Conservation (phyloP, 768 basidiomycete species). For the Fistulinella prunicolor region DNA sequence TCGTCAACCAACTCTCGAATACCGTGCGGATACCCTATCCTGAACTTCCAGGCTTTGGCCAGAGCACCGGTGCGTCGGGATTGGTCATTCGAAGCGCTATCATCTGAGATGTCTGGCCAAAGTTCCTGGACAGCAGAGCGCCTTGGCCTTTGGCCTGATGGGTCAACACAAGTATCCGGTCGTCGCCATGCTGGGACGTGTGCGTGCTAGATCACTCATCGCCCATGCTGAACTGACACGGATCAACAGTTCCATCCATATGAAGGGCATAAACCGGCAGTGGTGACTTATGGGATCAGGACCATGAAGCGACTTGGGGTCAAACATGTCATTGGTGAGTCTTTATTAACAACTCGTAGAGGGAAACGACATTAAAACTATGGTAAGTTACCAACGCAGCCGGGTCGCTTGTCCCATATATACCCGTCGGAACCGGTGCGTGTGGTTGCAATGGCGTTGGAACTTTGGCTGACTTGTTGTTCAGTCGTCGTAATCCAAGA, state of each 20-base stretch:
- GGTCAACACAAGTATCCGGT: constrained; percentile 69
- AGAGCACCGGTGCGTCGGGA: constrained; percentile 62
- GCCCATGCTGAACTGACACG: constrained; percentile 4
- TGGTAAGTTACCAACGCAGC: constrained; percentile 81
- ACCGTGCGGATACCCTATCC: constrained; percentile 62
- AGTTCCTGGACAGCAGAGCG: constrained; percentile 83
- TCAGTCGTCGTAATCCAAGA: constrained; percentile 82
- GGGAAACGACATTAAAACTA: neutral
- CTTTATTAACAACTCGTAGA: neutral
- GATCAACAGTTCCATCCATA: constrained; percentile 72
- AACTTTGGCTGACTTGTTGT: constrained; percentile 6
- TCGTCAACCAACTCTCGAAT: constrained; percentile 60
- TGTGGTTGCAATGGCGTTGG: neutral
- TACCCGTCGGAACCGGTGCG: constrained; percentile 81
- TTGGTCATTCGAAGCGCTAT: neutral
- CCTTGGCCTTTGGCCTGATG: constrained; percentile 77
- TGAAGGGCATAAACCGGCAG: constrained; percentile 71
- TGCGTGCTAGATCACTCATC: constrained; percentile 34
- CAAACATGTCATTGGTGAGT: constrained; percentile 69
- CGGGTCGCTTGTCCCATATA: constrained; percentile 70
- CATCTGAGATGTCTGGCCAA: neutral
- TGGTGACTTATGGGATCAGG: constrained; percentile 76
- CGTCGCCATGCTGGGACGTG: constrained; percentile 87
- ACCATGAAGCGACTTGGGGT: constrained; percentile 77
- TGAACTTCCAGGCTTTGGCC: constrained; percentile 67